Conservation (phyloP, 768 basidiomycete species). For the Albatrellus ellisii region DNA sequence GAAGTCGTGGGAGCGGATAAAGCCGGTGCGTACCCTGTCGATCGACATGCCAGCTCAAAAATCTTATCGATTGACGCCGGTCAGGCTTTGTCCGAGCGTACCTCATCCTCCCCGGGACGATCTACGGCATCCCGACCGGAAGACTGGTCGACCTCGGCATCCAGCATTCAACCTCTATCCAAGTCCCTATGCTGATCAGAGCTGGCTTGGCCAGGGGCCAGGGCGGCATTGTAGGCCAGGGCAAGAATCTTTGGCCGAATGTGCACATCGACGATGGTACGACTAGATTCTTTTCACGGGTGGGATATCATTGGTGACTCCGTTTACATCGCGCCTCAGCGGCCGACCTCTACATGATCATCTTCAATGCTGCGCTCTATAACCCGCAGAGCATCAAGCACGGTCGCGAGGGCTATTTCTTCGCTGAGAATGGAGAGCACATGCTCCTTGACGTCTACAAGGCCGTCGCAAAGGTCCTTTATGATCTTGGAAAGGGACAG, state of each 20-base stretch:
- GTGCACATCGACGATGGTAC: slow-evolving; percentile 41
- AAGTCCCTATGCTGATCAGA: slow-evolving; percentile 33
- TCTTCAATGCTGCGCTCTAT: slow-evolving; percentile 25
- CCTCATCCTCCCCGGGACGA: slow-evolving; percentile 39
- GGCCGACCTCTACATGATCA: slow-evolving; percentile 26
- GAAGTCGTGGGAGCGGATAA: slow-evolving; percentile 31
- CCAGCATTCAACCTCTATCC: slow-evolving; percentile 35
- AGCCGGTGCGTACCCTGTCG: slow-evolving; percentile 22
- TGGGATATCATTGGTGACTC: slow-evolving; percentile 7
- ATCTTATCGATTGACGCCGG: slow-evolving; percentile 7
- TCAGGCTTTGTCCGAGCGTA: slow-evolving; percentile 34
- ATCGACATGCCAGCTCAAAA: not conserved
- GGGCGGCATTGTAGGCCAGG: slow-evolving; percentile 39
- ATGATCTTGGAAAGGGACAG: slow-evolving; percentile 16
- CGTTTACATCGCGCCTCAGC: slow-evolving; percentile 16
- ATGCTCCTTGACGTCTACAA: slow-evolving; percentile 21
- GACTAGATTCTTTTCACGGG: not conserved
- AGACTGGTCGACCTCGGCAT: slow-evolving; percentile 37
- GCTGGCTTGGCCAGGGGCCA: slow-evolving; percentile 30
- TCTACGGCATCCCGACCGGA: slow-evolving; percentile 40
- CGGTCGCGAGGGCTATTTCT: slow-evolving; percentile 23
- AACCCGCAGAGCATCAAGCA: slow-evolving; percentile 12
- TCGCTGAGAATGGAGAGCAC: slow-evolving; percentile 21
- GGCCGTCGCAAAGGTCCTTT: slow-evolving; percentile 22
- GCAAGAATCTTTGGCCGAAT: slow-evolving; percentile 43